These are phyloP conservation scores for Neonectria neomacrospora DNA, from an alignment of 2,329 filamentous ascomycete species.

Conservation along the genomic window DNA sequence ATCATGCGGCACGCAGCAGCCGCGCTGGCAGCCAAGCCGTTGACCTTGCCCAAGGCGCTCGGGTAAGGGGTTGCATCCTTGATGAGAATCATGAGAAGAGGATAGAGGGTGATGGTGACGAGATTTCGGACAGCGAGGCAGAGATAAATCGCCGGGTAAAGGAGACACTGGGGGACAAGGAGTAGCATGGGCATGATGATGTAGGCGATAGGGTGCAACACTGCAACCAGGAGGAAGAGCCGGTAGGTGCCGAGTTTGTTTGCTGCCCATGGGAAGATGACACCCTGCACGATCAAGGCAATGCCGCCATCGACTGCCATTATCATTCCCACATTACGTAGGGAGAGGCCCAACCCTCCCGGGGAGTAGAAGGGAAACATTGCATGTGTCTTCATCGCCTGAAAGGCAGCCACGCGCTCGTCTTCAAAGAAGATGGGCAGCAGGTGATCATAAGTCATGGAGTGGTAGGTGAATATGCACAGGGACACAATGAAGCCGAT, in stretches of 20 bases:
- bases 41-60: constrained; percentile 70
- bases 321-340: constrained; percentile 70
- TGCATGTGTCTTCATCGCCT: constrained; percentile 46
- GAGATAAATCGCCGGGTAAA: constrained; percentile 68
- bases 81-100: constrained; percentile 73
- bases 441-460: constrained; percentile 93
- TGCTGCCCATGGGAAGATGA: constrained; percentile 71
- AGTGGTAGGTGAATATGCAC: constrained; percentile 93
- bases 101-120: constrained; percentile 72
- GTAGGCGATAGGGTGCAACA: constrained; percentile 72
- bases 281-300: constrained; percentile 67
- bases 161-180: constrained; percentile 60
- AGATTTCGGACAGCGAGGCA: constrained; percentile 69
- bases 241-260: constrained; percentile 68
- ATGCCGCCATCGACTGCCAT: constrained; percentile 69
- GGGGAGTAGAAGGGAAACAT: constrained; percentile 65
- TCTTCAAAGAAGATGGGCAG: constrained; percentile 95
- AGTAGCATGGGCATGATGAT: constrained; percentile 68
- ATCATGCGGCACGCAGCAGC: constrained; percentile 75
- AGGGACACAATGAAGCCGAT: constrained; percentile 82
- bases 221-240: constrained; percentile 67
- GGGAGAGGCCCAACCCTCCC: constrained; percentile 71
- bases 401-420: constrained; percentile 60
- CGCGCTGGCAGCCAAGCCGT: constrained; percentile 73
- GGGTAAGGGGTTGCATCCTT: constrained; percentile 71